Evolutionary conservation across 2,329 filamentous ascomycete genomes (phyloP).

Genomic region (Drechslerella coelobrocha): DNA sequence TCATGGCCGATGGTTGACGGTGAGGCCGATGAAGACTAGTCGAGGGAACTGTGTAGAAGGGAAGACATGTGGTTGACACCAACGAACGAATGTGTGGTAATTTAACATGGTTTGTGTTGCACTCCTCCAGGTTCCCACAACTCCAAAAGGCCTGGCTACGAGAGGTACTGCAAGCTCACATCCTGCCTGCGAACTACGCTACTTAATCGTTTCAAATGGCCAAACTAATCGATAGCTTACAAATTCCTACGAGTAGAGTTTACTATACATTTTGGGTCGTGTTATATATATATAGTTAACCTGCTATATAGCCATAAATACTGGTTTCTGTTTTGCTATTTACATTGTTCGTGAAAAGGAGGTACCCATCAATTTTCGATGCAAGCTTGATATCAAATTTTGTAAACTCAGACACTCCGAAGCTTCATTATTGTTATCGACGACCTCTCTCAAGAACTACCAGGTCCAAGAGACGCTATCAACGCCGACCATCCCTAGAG

Average conservation of each 20-base stretch:
- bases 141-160: too few species aligned
- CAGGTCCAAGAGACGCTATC: neutral
- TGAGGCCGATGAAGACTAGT: neutral
- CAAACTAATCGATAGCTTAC: too few species aligned
- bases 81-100: slow-evolving; percentile 11
- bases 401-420: neutral
- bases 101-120: slow-evolving; percentile 4
- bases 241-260: too few species aligned
- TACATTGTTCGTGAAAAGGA: neutral
- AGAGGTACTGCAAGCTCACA: too few species aligned
- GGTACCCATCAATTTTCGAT: neutral
- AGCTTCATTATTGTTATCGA: neutral
- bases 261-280: too few species aligned
- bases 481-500: neutral
- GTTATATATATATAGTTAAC: too few species aligned
- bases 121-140: too few species aligned
- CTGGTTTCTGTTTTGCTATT: too few species aligned
- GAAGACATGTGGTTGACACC: neutral
- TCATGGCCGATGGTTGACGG: neutral
- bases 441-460: neutral
- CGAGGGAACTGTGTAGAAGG: slow-evolving; percentile 8
- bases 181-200: too few species aligned
- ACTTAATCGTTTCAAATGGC: too few species aligned
- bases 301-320: too few species aligned
- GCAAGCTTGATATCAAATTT: slow-evolving; percentile 2